These are phyloP conservation scores for Lipomyces sp. DNA, from an alignment of 805 yeast genomes.

Conservation along the genomic window DNA sequence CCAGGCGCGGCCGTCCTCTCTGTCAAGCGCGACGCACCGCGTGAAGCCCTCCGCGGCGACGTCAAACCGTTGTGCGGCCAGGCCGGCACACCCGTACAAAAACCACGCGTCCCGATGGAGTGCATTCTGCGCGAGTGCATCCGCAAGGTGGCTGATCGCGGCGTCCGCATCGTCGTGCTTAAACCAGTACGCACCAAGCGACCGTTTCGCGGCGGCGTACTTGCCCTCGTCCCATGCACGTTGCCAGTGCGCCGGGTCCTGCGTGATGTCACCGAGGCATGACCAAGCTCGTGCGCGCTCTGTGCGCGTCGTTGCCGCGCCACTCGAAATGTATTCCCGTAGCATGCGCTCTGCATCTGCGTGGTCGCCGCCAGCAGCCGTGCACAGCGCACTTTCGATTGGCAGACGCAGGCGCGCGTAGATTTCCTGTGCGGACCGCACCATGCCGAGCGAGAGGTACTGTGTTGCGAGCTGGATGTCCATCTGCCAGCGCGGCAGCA, in stretches of 20 bases:
- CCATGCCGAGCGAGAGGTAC: slow-evolving; percentile 76
- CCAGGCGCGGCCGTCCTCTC: slow-evolving; percentile 80
- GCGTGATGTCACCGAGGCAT: slow-evolving; percentile 79
- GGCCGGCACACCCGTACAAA: slow-evolving; percentile 84
- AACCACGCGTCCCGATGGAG: slow-evolving; percentile 81
- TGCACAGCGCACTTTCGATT: slow-evolving; percentile 85
- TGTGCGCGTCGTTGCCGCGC: neutral
- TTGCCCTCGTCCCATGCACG: slow-evolving; percentile 83
- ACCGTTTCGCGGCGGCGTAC: slow-evolving; percentile 80
- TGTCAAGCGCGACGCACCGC: slow-evolving; percentile 82
- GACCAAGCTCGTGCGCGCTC: slow-evolving; percentile 80
- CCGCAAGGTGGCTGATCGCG: slow-evolving; percentile 67
- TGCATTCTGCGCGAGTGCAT: slow-evolving; percentile 70
- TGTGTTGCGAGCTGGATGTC: slow-evolving; percentile 82
- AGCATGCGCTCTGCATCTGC: slow-evolving; percentile 60
- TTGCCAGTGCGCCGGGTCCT: slow-evolving; percentile 73
- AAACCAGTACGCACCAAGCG: slow-evolving; percentile 71
- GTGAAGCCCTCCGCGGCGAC: slow-evolving; percentile 90
- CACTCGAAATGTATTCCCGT: slow-evolving; percentile 45
- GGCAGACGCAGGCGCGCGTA: slow-evolving; percentile 73
- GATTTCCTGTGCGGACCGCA: slow-evolving; percentile 83
- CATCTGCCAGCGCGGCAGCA: slow-evolving; percentile 80
- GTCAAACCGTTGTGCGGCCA: slow-evolving; percentile 66
- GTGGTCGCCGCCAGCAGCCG: slow-evolving; percentile 76
- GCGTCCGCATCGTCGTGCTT: slow-evolving; percentile 47